Evolutionary conservation across 352 stramenopile species (phyloP).

Genomic region (Phytophthora parvispora): DNA sequence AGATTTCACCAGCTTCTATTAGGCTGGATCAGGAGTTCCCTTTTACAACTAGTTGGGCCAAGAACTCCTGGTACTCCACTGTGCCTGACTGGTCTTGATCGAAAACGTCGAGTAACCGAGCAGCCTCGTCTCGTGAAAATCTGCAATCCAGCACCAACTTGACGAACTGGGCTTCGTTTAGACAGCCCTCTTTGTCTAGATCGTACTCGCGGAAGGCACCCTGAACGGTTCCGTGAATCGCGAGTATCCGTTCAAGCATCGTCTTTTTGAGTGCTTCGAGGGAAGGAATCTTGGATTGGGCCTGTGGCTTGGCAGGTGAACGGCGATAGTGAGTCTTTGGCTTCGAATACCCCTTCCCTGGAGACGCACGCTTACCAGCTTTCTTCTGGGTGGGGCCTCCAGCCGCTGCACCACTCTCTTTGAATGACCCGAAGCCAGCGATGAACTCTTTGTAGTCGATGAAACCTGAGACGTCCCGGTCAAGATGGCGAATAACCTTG

Average conservation of each 20-base stretch:
- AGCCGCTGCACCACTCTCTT: constrained; percentile 28
- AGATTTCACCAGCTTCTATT: constrained; percentile 5
- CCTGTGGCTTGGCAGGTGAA: constrained; percentile 18
- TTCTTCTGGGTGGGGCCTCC: constrained; percentile 24
- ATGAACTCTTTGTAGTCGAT: constrained; percentile 86
- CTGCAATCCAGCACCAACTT: constrained; percentile 45
- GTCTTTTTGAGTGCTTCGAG: constrained; percentile 56
- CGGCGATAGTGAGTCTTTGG: constrained; percentile 19
- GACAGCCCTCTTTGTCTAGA: constrained; percentile 37
- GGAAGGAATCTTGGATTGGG: constrained; percentile 29
- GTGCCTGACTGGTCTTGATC: constrained; percentile 59
- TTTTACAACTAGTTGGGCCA: constrained; percentile 52
- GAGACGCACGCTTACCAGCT: constrained; percentile 13
- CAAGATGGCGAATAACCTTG: constrained; percentile 78
- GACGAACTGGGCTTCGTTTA: constrained; percentile 60
- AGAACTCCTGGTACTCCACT: constrained; percentile 73
- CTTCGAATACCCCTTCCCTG: constrained; percentile 10
- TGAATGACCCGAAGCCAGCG: constrained; percentile 43
- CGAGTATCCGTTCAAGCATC: constrained; percentile 51
- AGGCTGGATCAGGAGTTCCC: constrained; percentile 4
- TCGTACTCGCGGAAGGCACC: constrained; percentile 66
- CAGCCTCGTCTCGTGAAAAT: constrained; percentile 41
- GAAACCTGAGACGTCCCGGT: constrained; percentile 70
- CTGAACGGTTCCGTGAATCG: constrained; percentile 58
- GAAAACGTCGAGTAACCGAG: constrained; percentile 42